Conservation (phyloP, 805 yeast genomes). For the Pichia scutulata region DNA sequence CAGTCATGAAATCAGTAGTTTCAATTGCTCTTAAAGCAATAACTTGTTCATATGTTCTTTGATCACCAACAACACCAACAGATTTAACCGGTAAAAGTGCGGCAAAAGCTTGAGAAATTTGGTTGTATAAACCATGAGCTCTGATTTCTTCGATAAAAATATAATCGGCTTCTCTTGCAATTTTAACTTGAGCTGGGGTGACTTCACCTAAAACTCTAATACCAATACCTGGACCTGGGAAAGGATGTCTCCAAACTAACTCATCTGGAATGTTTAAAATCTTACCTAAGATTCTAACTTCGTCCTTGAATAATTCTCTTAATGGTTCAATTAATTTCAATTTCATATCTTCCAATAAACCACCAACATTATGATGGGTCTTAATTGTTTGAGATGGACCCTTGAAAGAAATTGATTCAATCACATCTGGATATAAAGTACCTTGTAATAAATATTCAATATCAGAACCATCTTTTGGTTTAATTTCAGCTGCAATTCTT, state of each 20-base stretch:
- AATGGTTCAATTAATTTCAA: slow-evolving; percentile 96
- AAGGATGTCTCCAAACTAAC: slow-evolving; percentile 99
- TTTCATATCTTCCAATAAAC: slow-evolving; percentile 95
- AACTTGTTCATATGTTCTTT: slow-evolving; percentile 98
- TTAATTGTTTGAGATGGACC: slow-evolving; percentile 99
- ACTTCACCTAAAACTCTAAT: slow-evolving; percentile 97
- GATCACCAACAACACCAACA: slow-evolving; percentile 99
- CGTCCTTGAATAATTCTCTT: slow-evolving; percentile 97
- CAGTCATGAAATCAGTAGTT: slow-evolving; percentile 98
- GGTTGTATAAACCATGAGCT: slow-evolving; percentile 83
- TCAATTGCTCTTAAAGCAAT: slow-evolving; percentile 98
- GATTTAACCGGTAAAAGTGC: slow-evolving; percentile 94
- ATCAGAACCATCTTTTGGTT: slow-evolving; percentile 82
- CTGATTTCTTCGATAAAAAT: slow-evolving; percentile 95
- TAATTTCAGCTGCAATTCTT: slow-evolving; percentile 87
- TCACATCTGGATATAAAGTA: slow-evolving; percentile 96
- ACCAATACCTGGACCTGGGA: slow-evolving; percentile 99
- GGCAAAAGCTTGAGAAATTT: slow-evolving; percentile 97
- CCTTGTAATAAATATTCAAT: slow-evolving; percentile 94
- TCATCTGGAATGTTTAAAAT: slow-evolving; percentile 92
- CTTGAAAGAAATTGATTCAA: slow-evolving; percentile 96
- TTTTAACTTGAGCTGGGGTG: slow-evolving; percentile 83
- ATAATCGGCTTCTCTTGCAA: slow-evolving; percentile 95
- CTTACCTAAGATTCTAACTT: slow-evolving; percentile 94
- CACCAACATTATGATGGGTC: slow-evolving; percentile 99